phyloP scores from a whole-genome alignment of 2,329 filamentous ascomycete genomes.

The Diaporthe sp. region DNA sequence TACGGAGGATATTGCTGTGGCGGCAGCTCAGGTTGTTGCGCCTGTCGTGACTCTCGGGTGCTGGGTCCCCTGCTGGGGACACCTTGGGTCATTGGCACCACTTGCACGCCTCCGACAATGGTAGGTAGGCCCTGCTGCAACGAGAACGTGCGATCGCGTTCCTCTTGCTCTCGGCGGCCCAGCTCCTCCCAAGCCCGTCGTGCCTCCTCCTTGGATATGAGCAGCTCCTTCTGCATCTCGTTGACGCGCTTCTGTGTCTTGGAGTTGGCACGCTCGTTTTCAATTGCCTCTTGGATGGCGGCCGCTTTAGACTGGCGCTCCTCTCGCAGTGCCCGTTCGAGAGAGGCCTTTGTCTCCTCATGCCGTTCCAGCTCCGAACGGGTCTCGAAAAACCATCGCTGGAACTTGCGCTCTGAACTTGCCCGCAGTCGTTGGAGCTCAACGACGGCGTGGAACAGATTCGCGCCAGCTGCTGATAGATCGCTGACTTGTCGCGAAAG shows the following conservation, averaged over 20 bases:
- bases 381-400: conserved; percentile 98
- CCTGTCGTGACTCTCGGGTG: conserved; percentile 54
- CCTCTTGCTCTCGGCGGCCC: conserved; percentile 91
- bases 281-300: conserved; percentile 74
- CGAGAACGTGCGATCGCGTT: conserved; percentile 87
- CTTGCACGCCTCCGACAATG: conserved; percentile 91
- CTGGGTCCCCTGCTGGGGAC: conserved; percentile 68
- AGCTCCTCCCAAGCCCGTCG: conserved; percentile 97
- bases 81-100: conserved; percentile 90
- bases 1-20: conserved; percentile 46
- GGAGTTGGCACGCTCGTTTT: conserved; percentile 76
- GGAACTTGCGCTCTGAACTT: conserved; percentile 96
- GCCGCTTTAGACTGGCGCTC: conserved; percentile 80
- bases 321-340: conserved; percentile 80
- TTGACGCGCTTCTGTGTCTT: conserved; percentile 82
- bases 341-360: conserved; percentile 83
- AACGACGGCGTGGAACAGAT: conserved; percentile 97
- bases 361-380: conserved; percentile 87
- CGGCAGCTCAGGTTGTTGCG: conserved; percentile 40
- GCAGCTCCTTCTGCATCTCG: conserved; percentile 92
- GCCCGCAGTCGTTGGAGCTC: conserved; percentile 94
- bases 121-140: conserved; percentile 90
- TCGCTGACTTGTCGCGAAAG: conserved; percentile 95
- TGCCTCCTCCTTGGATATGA: conserved; percentile 96
- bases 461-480: conserved; percentile 95